Evolutionary conservation across 208 protist genomes (phyloP).

Genomic region (Trypanosoma caninum): DNA sequence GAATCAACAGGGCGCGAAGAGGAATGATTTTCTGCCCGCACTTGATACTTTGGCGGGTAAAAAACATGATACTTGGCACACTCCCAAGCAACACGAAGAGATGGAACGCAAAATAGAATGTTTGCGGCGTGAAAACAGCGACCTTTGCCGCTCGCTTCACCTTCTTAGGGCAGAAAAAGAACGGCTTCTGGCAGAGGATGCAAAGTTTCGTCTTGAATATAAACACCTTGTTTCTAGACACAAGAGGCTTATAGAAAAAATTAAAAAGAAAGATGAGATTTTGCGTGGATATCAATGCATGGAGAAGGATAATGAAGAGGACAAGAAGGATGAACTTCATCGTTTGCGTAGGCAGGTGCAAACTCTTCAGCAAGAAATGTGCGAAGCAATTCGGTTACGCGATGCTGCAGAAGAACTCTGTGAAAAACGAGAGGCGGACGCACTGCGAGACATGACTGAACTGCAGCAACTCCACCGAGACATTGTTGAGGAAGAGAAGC

Average conservation of each 20-base stretch:
- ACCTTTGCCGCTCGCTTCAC: conserved; percentile 28
- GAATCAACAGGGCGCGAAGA: not conserved
- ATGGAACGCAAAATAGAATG: conserved; percentile 8
- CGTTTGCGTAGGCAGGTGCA: conserved; percentile 50
- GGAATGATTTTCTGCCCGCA: not conserved
- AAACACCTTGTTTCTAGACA: conserved; percentile 67
- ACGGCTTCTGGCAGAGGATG: conserved; percentile 41
- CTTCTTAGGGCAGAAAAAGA: conserved; percentile 38
- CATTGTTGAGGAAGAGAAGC: conserved; percentile 56
- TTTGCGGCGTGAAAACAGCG: conserved; percentile 19
- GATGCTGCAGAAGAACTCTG: conserved; percentile 72
- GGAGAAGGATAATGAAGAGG: conserved; percentile 30
- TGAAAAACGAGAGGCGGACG: conserved; percentile 64
- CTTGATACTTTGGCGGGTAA: not conserved
- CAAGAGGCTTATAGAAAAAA: conserved; percentile 53
- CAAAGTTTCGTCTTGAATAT: conserved; percentile 76
- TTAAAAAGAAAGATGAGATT: conserved; percentile 43
- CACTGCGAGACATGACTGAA: conserved; percentile 74
- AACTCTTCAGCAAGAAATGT: conserved; percentile 61
- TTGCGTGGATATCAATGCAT: conserved; percentile 38
- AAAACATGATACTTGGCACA: not conserved
- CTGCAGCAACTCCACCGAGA: conserved; percentile 54
- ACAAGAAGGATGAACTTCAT: conserved; percentile 43
- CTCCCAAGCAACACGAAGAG: conserved; percentile 17
- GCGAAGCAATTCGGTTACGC: conserved; percentile 52